Conservation (phyloP, 164 flowering plant genomes). For the Macadamia tetraphylla region DNA sequence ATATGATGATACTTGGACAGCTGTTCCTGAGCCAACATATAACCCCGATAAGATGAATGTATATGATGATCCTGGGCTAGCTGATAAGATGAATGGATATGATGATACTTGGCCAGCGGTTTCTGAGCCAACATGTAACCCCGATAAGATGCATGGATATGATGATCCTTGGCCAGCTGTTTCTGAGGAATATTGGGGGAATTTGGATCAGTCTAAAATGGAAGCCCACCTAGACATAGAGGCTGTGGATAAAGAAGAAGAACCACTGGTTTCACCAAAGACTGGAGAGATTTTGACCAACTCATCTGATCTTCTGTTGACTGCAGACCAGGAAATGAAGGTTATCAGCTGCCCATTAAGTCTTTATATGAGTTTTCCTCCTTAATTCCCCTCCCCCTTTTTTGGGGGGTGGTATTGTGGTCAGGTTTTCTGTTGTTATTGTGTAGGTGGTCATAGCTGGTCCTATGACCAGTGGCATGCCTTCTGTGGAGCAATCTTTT, state of each 20-base stretch:
- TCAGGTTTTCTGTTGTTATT: too few relatives aligned
- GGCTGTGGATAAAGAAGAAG: constrained; percentile 25
- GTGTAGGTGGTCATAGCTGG: too few relatives aligned
- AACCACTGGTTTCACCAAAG: constrained; percentile 14
- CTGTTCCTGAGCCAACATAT: neutral
- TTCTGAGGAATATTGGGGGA: constrained; percentile 2
- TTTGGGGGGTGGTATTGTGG: too few relatives aligned
- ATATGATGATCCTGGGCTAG: constrained; percentile 6
- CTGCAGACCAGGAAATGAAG: constrained; percentile 38
- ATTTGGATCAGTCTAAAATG: constrained; percentile 3
- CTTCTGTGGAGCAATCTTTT: too few relatives aligned
- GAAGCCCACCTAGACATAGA: constrained; percentile 12
- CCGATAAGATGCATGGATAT: neutral
- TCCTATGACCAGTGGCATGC: too few relatives aligned
- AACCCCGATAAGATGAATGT: neutral
- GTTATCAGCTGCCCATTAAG: neutral
- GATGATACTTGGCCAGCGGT: constrained; percentile 7
- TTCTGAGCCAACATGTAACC: neutral
- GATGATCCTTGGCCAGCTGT: constrained; percentile 7
- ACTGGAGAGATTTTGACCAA: constrained; percentile 14
- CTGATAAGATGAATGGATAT: neutral
- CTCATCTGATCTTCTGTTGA: constrained; percentile 26
- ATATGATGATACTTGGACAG: constrained; percentile 6
- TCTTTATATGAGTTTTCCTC: neutral
- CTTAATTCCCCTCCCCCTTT: neutral